These are phyloP conservation scores for Trametes punicea DNA, from an alignment of 768 basidiomycete genomes.

Conservation along the genomic window DNA sequence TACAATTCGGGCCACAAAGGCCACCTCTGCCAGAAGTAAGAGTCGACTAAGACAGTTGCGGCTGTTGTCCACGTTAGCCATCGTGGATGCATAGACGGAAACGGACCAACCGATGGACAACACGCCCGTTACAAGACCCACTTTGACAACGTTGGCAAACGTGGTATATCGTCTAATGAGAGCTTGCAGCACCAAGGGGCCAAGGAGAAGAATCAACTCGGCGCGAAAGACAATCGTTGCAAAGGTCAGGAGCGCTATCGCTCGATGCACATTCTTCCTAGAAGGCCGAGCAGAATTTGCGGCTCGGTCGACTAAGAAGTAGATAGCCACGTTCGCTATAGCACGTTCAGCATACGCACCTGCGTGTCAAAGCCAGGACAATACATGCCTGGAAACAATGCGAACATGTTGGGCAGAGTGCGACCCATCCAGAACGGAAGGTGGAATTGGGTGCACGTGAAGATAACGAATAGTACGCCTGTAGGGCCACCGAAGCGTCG, in stretches of 20 bases:
- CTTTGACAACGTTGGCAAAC: conserved; percentile 41
- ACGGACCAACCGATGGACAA: conserved; percentile 48
- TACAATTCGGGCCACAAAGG: conserved; percentile 86
- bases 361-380: not conserved
- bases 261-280: conserved; percentile 32
- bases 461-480: conserved; percentile 55
- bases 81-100: not conserved
- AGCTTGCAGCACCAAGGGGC: conserved; percentile 54
- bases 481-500: conserved; percentile 61
- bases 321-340: conserved; percentile 57
- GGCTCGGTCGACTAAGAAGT: conserved; percentile 43
- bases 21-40: conserved; percentile 76
- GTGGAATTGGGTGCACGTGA: conserved; percentile 88
- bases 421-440: conserved; percentile 90
- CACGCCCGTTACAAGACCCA: conserved; percentile 48
- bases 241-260: conserved; percentile 62
- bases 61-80: conserved; percentile 34
- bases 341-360: not conserved
- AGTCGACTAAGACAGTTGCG: conserved; percentile 66
- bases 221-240: conserved; percentile 73
- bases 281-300: conserved; percentile 41
- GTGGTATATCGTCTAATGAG: conserved; percentile 42
- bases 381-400: conserved; percentile 66
- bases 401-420: conserved; percentile 94
- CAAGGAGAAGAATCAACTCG: conserved; percentile 70